These are phyloP conservation scores for Petunia hybrid DNA, from an alignment of 305 asterid species.

Conservation along the genomic window DNA sequence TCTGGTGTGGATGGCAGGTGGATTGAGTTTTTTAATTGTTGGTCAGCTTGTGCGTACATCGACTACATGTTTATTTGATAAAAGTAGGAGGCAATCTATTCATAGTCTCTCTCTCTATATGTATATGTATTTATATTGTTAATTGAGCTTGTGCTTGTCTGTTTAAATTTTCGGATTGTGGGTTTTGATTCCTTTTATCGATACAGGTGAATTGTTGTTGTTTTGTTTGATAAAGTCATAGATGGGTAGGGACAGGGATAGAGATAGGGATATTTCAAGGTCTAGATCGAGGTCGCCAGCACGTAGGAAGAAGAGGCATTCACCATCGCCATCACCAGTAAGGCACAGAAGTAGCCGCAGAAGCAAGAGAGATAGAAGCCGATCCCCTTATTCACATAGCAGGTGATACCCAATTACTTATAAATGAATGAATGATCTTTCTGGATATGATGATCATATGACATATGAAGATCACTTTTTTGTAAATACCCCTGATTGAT, in stretches of 20 bases:
- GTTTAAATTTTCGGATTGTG: neutral
- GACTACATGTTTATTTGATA: too few relatives aligned
- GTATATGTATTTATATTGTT: neutral
- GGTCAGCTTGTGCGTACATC: too few relatives aligned
- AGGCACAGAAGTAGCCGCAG: conserved; percentile 71
- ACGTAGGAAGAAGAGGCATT: conserved; percentile 64
- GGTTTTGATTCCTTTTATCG: neutral
- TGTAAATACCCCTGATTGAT: conserved; percentile 30
- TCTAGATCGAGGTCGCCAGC: conserved; percentile 86
- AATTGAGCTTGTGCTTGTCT: neutral
- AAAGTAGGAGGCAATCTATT: too few relatives aligned
- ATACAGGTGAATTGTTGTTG: conserved; percentile 26
- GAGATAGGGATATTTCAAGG: conserved; percentile 75
- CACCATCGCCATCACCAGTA: conserved; percentile 85
- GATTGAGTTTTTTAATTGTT: too few relatives aligned
- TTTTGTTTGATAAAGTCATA: conserved; percentile 14
- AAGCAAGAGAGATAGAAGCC: conserved; percentile 85
- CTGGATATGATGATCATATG: too few relatives aligned
- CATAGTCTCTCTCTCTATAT: neutral
- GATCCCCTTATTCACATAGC: conserved; percentile 82
- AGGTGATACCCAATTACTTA: conserved; percentile 94
- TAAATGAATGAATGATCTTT: neutral
- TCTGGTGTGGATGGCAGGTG: too few relatives aligned
- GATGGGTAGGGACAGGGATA: conserved; percentile 33
- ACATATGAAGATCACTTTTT: too few relatives aligned